Base-by-base conservation (phyloP, 805 yeast genomes). In the Metschnikowia drakensbergensis region DNA sequence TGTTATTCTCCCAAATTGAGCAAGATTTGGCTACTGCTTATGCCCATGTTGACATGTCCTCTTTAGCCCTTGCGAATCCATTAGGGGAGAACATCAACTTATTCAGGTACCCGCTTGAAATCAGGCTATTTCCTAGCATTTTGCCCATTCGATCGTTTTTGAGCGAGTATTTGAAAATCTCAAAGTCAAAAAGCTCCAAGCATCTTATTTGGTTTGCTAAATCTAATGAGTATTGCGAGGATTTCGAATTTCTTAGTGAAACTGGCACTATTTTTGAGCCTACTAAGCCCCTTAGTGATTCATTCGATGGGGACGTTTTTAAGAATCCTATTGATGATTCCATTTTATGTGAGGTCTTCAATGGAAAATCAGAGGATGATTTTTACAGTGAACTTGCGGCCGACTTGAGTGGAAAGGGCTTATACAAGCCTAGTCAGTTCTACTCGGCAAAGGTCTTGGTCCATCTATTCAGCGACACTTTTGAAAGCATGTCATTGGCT, bases 41-140 rank as follows among this genome's bases (percentile, higher is more conserved):
- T 7, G 36, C 35, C 2, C 32, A 40, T 6, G 41, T 53, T 9
- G 60, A 57, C 36, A 50, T 54, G 28, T 31, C 42, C 10, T 61
- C 69, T 36, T 50, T 80, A 22, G 59, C 83, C 0, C 57, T 79
- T 26, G 75, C 80, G 0, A 80, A 79, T 54, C 72, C 80, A 1
- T 57, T 81, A 41, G 75, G 67, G 26, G 65, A 69, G 9, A 75
- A 69, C 46, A 63, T 75, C 1, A 71, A 69, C 41, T 61, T 74
- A 35, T 51, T 63, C 17, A 32, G 36, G 3, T 30, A 37, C 6
- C 26, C 54, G n/a, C 39, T 26, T n/a, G 23, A 37, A 3, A 29
- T 46, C 6, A 30, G 11, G 7, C 37, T 54, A 9, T 49, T 54
- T 25, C 26, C 43, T 3, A 22, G 42, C 1, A 42, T 59, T 5